Evolutionary conservation across 2,329 filamentous ascomycete species (phyloP).

Genomic region (Ophioceras dolichostomum): DNA sequence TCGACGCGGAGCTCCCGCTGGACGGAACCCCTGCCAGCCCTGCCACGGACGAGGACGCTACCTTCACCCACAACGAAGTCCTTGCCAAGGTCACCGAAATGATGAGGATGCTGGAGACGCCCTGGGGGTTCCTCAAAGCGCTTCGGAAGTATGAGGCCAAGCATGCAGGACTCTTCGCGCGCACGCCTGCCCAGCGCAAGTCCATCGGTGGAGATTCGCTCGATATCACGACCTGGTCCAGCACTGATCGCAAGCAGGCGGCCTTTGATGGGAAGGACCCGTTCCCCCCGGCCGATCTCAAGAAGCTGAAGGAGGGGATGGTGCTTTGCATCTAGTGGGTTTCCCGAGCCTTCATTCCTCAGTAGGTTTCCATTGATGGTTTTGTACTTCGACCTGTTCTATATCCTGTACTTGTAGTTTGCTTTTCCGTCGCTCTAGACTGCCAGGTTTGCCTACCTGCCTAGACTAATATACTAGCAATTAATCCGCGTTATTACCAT

Average conservation of each 20-base stretch:
- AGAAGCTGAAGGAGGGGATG: constrained; percentile 24
- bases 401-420: too few species aligned
- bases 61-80: constrained; percentile 8
- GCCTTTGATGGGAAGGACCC: constrained; percentile 22
- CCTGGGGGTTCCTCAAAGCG: constrained; percentile 14
- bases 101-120: constrained; percentile 5
- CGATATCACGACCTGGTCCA: constrained; percentile 22
- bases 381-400: too few species aligned
- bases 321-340: too few species aligned
- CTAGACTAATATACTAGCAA: too few species aligned
- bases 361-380: too few species aligned
- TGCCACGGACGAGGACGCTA: constrained; percentile 11
- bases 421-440: too few species aligned
- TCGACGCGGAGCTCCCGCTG: constrained; percentile 11
- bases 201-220: constrained; percentile 22
- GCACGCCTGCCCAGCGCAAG: constrained; percentile 4
- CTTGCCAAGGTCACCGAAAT: constrained; percentile 12
- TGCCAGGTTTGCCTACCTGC: too few species aligned
- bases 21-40: constrained; percentile 17
- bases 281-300: constrained; percentile 16
- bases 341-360: too few species aligned
- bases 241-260: constrained; percentile 17
- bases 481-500: too few species aligned
- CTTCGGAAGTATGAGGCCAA: constrained; percentile 11
- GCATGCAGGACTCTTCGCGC: constrained; percentile 3